Conservation (phyloP, 2,329 filamentous ascomycete species). For the Exserohilum turcica region DNA sequence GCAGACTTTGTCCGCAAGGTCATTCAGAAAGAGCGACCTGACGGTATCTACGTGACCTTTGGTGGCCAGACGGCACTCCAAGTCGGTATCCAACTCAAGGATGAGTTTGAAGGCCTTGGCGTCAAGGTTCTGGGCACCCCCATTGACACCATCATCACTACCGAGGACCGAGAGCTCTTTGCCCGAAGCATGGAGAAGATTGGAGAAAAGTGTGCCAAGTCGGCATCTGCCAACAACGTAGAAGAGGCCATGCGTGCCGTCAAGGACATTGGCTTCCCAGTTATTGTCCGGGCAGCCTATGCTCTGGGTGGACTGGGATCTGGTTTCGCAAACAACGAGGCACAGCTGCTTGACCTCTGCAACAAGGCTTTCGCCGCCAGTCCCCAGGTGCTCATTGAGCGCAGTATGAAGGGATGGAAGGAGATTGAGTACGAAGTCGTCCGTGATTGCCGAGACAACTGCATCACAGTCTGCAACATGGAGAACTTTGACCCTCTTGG, state of each 20-base stretch:
- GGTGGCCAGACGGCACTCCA: slow-evolving; percentile 96
- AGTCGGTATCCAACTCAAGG: slow-evolving; percentile 95
- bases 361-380: slow-evolving; percentile 93
- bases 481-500: slow-evolving; percentile 99
- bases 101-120: slow-evolving; percentile 90
- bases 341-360: slow-evolving; percentile 83
- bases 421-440: slow-evolving; percentile 99
- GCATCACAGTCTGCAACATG: slow-evolving; percentile 99
- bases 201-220: slow-evolving; percentile 96
- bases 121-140: slow-evolving; percentile 95
- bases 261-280: slow-evolving; percentile 90
- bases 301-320: slow-evolving; percentile 93
- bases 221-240: slow-evolving; percentile 84
- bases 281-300: slow-evolving; percentile 96
- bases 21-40: slow-evolving; percentile 90
- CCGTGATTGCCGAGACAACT: slow-evolving; percentile 93
- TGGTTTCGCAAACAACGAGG: slow-evolving; percentile 89
- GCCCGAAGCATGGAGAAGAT: slow-evolving; percentile 98
- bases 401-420: slow-evolving; percentile 99
- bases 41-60: slow-evolving; percentile 97
- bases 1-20: slow-evolving; percentile 98
- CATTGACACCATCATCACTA: slow-evolving; percentile 97
- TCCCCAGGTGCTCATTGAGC: slow-evolving; percentile 94
- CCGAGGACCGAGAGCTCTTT: slow-evolving; percentile 96
- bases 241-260: slow-evolving; percentile 89